phyloP scores from a whole-genome alignment of 1,284 basidiomycete genomes.

The Boletellus sp. region DNA sequence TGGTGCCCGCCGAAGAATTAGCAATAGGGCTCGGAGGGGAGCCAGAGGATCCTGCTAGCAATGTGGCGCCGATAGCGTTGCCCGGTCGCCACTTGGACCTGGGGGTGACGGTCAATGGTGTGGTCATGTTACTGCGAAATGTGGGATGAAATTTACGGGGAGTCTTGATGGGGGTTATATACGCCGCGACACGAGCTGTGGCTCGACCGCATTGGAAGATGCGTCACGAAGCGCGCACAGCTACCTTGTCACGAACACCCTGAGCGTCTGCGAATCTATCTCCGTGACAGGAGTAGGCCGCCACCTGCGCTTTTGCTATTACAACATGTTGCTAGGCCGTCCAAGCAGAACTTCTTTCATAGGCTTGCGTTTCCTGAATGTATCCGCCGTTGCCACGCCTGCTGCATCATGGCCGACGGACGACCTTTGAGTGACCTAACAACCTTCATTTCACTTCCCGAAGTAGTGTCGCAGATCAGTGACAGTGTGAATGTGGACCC shows the following conservation, averaged over 20 bases:
- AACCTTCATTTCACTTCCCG: not conserved
- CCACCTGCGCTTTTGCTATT: not conserved
- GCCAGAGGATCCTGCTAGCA: not conserved
- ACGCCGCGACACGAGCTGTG: not conserved
- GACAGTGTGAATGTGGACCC: not conserved
- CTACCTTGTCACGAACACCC: not conserved
- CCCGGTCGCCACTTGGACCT: not conserved
- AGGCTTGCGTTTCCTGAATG: not conserved
- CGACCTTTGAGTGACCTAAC: not conserved
- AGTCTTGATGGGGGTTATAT: constrained; percentile 5
- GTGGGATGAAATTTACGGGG: not conserved
- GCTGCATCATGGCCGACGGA: not conserved
- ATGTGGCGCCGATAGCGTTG: not conserved
- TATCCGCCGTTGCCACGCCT: not conserved
- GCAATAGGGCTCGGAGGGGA: not conserved
- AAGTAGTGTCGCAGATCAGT: constrained; percentile 6
- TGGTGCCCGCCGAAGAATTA: not conserved
- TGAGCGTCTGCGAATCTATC: not conserved
- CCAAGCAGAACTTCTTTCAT: not conserved
- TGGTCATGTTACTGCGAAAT: no score
- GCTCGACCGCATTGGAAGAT: not conserved
- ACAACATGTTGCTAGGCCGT: not conserved
- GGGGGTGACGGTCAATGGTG: not conserved
- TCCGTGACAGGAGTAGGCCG: not conserved
- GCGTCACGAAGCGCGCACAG: not conserved